phyloP scores from a whole-genome alignment of 1,284 basidiomycete species.

The Ganoderma leucocontextum region DNA sequence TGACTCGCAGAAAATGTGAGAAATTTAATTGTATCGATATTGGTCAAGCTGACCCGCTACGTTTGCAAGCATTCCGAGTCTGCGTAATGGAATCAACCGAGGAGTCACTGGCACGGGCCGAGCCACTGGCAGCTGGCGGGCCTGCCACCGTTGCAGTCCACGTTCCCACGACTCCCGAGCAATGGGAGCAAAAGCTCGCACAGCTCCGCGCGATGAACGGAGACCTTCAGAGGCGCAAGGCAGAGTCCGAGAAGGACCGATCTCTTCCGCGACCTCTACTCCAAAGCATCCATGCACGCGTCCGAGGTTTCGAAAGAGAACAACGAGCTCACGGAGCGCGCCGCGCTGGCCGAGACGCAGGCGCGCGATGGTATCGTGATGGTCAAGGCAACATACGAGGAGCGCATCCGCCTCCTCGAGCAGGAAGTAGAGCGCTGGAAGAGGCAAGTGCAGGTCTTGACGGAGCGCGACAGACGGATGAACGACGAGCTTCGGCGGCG shows the following conservation, averaged over 20 bases:
- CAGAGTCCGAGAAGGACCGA: conserved; percentile 39
- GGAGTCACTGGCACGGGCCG: neutral
- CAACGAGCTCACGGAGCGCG: conserved; percentile 56
- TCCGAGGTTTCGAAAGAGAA: conserved; percentile 52
- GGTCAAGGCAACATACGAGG: conserved; percentile 53
- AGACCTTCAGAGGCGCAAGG: conserved; percentile 33
- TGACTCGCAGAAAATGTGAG: no score
- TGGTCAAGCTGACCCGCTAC: neutral
- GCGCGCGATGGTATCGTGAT: conserved; percentile 58
- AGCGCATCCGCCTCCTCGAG: conserved; percentile 56
- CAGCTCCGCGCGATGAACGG: conserved; percentile 34
- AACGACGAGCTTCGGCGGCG: conserved; percentile 64
- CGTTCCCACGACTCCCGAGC: conserved; percentile 6
- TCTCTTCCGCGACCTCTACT: conserved; percentile 37
- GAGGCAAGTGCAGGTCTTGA: conserved; percentile 53
- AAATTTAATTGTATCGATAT: neutral
- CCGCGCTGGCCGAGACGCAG: conserved; percentile 59
- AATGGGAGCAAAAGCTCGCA: conserved; percentile 31
- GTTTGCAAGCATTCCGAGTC: neutral
- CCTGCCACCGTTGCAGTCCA: neutral
- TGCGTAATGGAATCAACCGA: neutral
- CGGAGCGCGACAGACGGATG: conserved; percentile 62
- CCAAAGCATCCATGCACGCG: conserved; percentile 36
- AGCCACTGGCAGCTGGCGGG: neutral
- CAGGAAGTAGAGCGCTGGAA: conserved; percentile 56